A percentile compares a stretch with the other conserved stretches of the same genome.
phyloP scores from a whole-genome alignment of 164 flowering plant genomes.

The Vitis riparia region DNA sequence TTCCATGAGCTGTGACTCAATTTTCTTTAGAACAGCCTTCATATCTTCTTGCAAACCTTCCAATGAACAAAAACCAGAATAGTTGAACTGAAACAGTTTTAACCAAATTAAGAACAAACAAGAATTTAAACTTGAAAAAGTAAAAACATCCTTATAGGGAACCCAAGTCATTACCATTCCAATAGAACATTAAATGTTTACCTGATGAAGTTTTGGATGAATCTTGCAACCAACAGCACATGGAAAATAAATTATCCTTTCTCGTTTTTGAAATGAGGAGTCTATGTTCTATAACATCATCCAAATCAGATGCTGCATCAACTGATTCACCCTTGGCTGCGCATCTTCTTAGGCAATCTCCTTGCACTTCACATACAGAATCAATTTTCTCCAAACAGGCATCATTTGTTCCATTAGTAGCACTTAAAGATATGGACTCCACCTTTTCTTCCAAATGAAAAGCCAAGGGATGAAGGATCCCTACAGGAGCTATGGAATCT shows the following conservation, averaged over 20 bases:
- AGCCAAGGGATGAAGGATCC: constrained; percentile 81
- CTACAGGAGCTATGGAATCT: constrained; percentile 88
- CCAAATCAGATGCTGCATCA: constrained; percentile 24
- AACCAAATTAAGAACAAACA: not conserved
- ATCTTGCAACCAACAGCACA: constrained; percentile 79
- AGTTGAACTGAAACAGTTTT: not conserved
- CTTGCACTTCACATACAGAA: constrained; percentile 65
- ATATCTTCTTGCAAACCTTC: constrained; percentile 74
- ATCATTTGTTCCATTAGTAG: constrained; percentile 18
- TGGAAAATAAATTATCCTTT: constrained; percentile 51
- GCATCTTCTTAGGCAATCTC: constrained; percentile 29
- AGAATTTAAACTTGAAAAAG: not conserved
- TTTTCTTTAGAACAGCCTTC: constrained; percentile 46
- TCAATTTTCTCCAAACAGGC: constrained; percentile 21
- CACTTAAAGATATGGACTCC: constrained; percentile 16
- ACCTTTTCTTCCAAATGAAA: constrained; percentile 78
- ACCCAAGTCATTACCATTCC: constrained; percentile 1
- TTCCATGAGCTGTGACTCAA: constrained; percentile 51
- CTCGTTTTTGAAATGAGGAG: constrained; percentile 52
- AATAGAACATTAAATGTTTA: constrained; percentile 17
- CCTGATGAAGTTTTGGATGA: constrained; percentile 52
- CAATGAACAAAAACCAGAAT: constrained; percentile 7
- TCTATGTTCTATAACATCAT: constrained; percentile 22
- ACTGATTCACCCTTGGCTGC: constrained; percentile 25
- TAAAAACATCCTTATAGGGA: no score